These are phyloP conservation scores for Entophlyctis luteolus DNA, from an alignment of 192 early-diverging fungal species.

Conservation along the genomic window DNA sequence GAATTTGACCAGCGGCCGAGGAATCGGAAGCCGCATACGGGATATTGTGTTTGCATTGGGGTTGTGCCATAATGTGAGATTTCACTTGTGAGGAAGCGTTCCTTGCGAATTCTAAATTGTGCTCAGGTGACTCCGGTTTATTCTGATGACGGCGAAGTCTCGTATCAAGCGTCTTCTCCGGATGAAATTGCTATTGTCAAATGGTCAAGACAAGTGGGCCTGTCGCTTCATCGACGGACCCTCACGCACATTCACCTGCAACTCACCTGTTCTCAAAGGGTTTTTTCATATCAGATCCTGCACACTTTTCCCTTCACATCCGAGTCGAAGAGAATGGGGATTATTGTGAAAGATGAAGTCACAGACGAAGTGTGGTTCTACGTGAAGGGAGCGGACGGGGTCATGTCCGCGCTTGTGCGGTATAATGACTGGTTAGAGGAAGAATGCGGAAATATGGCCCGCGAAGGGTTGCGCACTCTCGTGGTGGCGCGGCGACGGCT, in stretches of 20 bases:
- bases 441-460: slow-evolving; percentile 94
- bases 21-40: slow-evolving; percentile 76
- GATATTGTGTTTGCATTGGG: slow-evolving; percentile 88
- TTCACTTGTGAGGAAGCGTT: too few relatives aligned
- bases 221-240: slow-evolving; percentile 70
- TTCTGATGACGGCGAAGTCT: slow-evolving; percentile 53
- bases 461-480: slow-evolving; percentile 89
- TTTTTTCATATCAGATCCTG: slow-evolving; percentile 72
- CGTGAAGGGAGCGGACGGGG: slow-evolving; percentile 90
- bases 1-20: slow-evolving; percentile 37
- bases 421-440: slow-evolving; percentile 97
- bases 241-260: slow-evolving; percentile 14
- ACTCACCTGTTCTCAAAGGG: slow-evolving; percentile 15
- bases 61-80: slow-evolving; percentile 84
- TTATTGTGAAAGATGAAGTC: slow-evolving; percentile 68
- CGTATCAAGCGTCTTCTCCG: slow-evolving; percentile 92
- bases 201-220: slow-evolving; percentile 85
- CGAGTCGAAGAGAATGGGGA: slow-evolving; percentile 96
- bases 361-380: slow-evolving; percentile 81
- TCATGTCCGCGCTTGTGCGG: slow-evolving; percentile 84
- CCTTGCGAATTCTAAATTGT: neutral
- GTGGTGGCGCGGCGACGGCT: slow-evolving; percentile 85
- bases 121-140: slow-evolving; percentile 67
- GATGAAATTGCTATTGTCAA: slow-evolving; percentile 94
- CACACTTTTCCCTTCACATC: slow-evolving; percentile 99